These are phyloP conservation scores for Penicillium sp. DNA, from an alignment of 2,329 filamentous ascomycete species.

Conservation along the genomic window DNA sequence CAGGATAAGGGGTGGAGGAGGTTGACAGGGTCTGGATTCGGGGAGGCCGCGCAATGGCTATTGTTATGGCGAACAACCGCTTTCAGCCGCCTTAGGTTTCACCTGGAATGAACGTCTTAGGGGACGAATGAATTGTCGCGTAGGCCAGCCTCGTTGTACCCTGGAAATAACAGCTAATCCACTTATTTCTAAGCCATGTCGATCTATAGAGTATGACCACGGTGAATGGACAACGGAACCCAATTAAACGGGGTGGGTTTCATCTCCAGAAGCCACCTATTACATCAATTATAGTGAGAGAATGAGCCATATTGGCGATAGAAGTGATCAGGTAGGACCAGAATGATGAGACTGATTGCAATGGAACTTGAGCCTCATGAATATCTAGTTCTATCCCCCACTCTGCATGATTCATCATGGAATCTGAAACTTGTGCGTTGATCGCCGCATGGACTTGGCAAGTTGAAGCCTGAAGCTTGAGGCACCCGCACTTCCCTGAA, in stretches of 20 bases:
- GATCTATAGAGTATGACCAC: not conserved
- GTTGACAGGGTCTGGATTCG: constrained; percentile 2
- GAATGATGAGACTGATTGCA: not conserved
- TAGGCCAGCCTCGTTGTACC: not conserved
- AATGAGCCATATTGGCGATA: not conserved
- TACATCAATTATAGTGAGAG: not conserved
- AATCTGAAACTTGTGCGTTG: not conserved
- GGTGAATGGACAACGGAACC: not conserved
- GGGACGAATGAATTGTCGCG: no score
- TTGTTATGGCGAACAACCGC: constrained; percentile 19
- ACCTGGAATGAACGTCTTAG: constrained; percentile 8
- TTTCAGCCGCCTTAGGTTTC: constrained; percentile 22
- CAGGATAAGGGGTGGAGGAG: constrained; percentile 7
- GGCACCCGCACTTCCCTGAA: constrained; percentile 18
- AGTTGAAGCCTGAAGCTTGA: constrained; percentile 16
- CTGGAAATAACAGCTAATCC: not conserved
- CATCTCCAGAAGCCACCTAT: not conserved
- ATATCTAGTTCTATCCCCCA: not conserved
- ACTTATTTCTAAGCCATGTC: not conserved
- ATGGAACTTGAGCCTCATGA: not conserved
- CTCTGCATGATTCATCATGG: not conserved
- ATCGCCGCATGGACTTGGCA: not conserved
- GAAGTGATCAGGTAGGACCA: not conserved
- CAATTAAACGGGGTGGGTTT: not conserved
- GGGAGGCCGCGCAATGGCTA: constrained; percentile 19